Percentiles rank a stretch among this genome's conserved stretches.
Evolutionary conservation across 164 flowering plant species (phyloP).

Genomic region (Cinnamomum micranthum): DNA sequence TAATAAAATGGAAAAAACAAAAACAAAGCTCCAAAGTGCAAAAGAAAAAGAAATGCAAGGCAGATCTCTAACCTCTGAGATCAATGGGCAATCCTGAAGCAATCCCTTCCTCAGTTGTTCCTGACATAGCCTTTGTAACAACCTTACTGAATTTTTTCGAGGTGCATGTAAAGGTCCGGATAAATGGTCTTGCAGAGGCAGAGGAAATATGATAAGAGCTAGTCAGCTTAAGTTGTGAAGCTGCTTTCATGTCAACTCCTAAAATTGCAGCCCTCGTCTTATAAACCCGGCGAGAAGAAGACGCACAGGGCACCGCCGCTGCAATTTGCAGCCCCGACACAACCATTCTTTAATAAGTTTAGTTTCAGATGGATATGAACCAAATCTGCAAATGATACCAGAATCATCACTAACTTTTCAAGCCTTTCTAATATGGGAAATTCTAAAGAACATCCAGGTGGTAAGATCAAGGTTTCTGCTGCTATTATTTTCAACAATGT

Average conservation of each 20-base stretch:
- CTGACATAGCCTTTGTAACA: conserved; percentile 64
- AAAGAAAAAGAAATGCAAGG: neutral
- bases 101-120: conserved; percentile 41
- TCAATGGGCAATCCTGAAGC: conserved; percentile 65
- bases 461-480: no score
- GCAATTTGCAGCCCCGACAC: conserved; percentile 53
- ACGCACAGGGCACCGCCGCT: conserved; percentile 38
- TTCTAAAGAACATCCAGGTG: no score
- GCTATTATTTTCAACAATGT: no score
- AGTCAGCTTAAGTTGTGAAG: conserved; percentile 34
- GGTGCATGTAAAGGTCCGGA: conserved; percentile 30
- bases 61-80: conserved; percentile 52
- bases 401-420: neutral
- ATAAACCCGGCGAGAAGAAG: conserved; percentile 35
- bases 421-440: neutral
- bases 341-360: conserved; percentile 42
- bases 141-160: conserved; percentile 24
- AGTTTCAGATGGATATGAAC: neutral
- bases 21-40: neutral
- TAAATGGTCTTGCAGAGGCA: conserved; percentile 31
- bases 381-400: conserved; percentile 4
- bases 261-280: conserved; percentile 24
- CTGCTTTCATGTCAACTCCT: conserved; percentile 18
- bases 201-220: conserved; percentile 42
- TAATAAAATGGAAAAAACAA: neutral